phyloP scores from a whole-genome alignment of 2,329 filamentous ascomycete genomes.

The Sphaerulina populicola region DNA sequence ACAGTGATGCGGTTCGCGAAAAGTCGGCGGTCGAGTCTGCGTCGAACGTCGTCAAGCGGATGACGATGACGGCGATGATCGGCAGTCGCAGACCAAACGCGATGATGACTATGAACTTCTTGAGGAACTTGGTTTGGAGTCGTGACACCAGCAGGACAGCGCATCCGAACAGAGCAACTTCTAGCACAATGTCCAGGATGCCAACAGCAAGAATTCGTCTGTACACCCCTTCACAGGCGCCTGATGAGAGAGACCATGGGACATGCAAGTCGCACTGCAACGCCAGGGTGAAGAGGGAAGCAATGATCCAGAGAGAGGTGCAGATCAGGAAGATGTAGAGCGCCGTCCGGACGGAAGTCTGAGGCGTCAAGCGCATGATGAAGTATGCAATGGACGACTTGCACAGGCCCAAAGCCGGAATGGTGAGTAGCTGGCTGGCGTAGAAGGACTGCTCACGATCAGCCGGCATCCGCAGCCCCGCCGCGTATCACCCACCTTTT shows the following conservation, averaged over 20 bases:
- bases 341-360: conserved; percentile 9
- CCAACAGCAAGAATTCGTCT: conserved; percentile 7
- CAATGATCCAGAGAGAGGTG: conserved; percentile 12
- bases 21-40: conserved; percentile 3
- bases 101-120: conserved; percentile 13
- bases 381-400: conserved; percentile 17
- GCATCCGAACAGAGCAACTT: conserved; percentile 10
- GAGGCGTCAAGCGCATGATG: conserved; percentile 17
- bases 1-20: conserved; percentile 9
- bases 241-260: conserved; percentile 12
- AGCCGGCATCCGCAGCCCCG: neutral
- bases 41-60: conserved; percentile 11
- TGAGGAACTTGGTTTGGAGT: conserved; percentile 10
- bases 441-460: conserved; percentile 10
- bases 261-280: conserved; percentile 13
- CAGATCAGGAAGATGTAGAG: conserved; percentile 10
- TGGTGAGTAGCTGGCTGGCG: conserved; percentile 15
- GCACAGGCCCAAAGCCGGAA: conserved; percentile 12
- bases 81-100: conserved; percentile 16
- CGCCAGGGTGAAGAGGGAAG: conserved; percentile 14
- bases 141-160: conserved; percentile 11
- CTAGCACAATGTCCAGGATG: conserved; percentile 12
- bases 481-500: conserved; percentile 4
- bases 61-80: conserved; percentile 12
- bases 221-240: conserved; percentile 4